Percentiles rank a stretch among this genome's conserved stretches.
Conservation (phyloP, 208 protist species). For the Leishmania amazonensis region DNA sequence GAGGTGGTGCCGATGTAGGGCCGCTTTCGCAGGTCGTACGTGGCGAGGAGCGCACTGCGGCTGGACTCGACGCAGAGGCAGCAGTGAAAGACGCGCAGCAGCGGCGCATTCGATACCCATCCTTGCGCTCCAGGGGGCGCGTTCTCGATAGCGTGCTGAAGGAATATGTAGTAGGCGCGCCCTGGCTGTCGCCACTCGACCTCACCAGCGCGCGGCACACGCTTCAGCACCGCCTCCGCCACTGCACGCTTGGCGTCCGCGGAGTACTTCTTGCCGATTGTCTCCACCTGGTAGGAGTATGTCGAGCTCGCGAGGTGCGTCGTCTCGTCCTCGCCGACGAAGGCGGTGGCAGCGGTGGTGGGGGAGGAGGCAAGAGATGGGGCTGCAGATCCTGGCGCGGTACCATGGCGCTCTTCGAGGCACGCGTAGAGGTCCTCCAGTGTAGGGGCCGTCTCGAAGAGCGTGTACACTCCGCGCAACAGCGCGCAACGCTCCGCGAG, state of each 20-base stretch:
- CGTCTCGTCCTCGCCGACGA: constrained; percentile 35
- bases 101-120: constrained; percentile 41
- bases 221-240: constrained; percentile 32
- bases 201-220: constrained; percentile 12
- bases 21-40: constrained; percentile 84
- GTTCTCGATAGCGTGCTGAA: constrained; percentile 59
- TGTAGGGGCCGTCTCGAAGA: constrained; percentile 49
- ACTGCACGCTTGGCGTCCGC: constrained; percentile 51
- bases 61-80: constrained; percentile 35
- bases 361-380: background rate
- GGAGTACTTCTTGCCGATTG: constrained; percentile 72
- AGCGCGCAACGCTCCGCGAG: constrained; percentile 52
- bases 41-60: constrained; percentile 54
- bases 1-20: constrained; percentile 96
- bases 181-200: constrained; percentile 31
- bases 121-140: constrained; percentile 38
- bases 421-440: constrained; percentile 49
- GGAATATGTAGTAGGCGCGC: constrained; percentile 48
- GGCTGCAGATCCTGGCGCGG: background rate
- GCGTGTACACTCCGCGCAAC: constrained; percentile 47
- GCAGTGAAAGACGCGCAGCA: constrained; percentile 56
- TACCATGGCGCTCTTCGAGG: constrained; percentile 18
- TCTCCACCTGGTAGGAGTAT: constrained; percentile 70
- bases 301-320: constrained; percentile 24
- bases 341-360: constrained; percentile 8